phyloP scores from a whole-genome alignment of 441 rosid species.

The Erodium moschatum region DNA sequence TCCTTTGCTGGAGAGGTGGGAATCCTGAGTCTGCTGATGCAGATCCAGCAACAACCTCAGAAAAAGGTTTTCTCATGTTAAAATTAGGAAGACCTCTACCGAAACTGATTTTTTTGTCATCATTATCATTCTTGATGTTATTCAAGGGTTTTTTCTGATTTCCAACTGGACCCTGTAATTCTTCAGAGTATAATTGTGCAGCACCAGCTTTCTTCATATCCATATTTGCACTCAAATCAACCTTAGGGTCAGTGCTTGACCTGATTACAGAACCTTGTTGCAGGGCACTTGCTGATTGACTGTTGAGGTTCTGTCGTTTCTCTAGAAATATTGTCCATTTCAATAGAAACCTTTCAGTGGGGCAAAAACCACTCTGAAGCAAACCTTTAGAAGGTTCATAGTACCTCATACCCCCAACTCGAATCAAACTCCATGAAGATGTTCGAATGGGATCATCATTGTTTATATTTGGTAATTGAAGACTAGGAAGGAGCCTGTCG shows the following conservation, averaged over 20 bases:
- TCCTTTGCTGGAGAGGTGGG: constrained; percentile 65
- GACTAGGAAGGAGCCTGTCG: constrained; percentile 51
- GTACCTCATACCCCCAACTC: constrained; percentile 59
- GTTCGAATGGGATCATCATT: constrained; percentile 42
- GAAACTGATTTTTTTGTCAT: constrained; percentile 43
- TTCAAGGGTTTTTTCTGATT: constrained; percentile 32
- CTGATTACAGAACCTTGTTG: constrained; percentile 29
- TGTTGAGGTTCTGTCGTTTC: constrained; percentile 33
- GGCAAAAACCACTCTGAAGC: constrained; percentile 69
- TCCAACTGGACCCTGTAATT: constrained; percentile 27
- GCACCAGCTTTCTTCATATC: constrained; percentile 29
- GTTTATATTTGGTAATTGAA: constrained; percentile 43
- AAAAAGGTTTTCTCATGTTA: constrained; percentile 66
- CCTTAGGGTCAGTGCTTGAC: constrained; percentile 22
- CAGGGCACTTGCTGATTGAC: constrained; percentile 22
- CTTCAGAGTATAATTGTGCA: constrained; percentile 22
- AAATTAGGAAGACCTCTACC: constrained; percentile 61
- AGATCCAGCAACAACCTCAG: constrained; percentile 84
- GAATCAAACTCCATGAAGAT: constrained; percentile 69
- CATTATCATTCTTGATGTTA: constrained; percentile 24
- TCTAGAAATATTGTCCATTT: constrained; percentile 51
- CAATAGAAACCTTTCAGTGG: constrained; percentile 47
- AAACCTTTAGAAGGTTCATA: constrained; percentile 67
- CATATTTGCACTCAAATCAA: constrained; percentile 25
- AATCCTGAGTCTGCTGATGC: constrained; percentile 45